phyloP scores from a whole-genome alignment of 306 rosid genomes.

The Purshia tridentata region DNA sequence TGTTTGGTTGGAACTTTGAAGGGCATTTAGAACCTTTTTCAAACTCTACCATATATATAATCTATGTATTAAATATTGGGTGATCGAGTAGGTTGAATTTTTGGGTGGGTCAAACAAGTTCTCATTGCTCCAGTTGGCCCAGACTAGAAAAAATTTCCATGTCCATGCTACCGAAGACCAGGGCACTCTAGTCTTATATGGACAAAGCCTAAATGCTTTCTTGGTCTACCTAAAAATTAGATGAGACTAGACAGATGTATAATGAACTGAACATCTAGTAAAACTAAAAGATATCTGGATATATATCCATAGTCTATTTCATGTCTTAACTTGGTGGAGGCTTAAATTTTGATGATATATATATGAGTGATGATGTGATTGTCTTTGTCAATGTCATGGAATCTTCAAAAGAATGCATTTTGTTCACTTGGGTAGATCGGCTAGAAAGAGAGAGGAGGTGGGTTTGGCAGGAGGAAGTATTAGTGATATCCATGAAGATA shows the following conservation, averaged over 20 bases:
- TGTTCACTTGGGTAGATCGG: conserved; percentile 5
- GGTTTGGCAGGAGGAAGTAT: conserved; percentile 6
- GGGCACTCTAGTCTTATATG: no score
- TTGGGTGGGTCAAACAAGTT: no score
- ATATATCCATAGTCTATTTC: not conserved
- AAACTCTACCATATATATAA: not conserved
- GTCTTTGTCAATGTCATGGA: conserved; percentile 22
- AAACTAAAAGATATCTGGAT: not conserved
- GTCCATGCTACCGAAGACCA: no score
- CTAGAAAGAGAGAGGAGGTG: conserved; percentile 8
- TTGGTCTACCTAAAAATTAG: not conserved
- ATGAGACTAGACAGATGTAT: not conserved
- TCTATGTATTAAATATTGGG: not conserved
- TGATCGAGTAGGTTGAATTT: not conserved
- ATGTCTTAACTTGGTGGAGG: not conserved
- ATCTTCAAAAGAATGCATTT: conserved; percentile 13
- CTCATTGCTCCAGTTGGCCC: no score
- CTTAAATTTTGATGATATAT: conserved; percentile 3
- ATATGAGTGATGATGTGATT: conserved; percentile 18
- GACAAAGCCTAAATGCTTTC: not conserved
- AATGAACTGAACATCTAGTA: not conserved
- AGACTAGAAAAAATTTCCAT: no score
- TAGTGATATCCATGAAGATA: conserved; percentile 8
- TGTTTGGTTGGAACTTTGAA: conserved; percentile 26
- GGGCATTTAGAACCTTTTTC: not conserved